Base-by-base conservation (phyloP, 2,329 filamentous ascomycete species). In the Elsinoe batatas region DNA sequence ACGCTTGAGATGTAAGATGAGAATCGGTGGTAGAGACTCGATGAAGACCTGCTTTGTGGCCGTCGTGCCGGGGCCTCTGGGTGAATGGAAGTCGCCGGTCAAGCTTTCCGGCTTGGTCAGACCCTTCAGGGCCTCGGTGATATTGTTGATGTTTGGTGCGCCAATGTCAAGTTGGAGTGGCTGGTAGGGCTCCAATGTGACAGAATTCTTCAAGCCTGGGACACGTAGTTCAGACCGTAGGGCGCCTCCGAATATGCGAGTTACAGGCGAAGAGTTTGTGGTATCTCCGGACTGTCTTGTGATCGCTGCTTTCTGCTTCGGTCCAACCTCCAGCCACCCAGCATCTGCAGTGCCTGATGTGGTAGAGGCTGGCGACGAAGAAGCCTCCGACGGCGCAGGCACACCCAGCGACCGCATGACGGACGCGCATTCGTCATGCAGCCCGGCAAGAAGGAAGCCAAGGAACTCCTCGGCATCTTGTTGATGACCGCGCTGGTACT, bases 381-480 rank as follows among this genome's bases (percentile, higher is more conserved):
- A 58, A 53, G 61, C 59, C 11, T 56, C 47, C 11, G 56, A 40
- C n/a, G 49, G 44, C n/a, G 47, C 40, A 73, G 74, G 26, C 3
- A 37, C 15, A 26, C 54, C 53, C 17, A 44, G 44, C 15, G 55
- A 58, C 60, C 81, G 80, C 74, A 94, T 87, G 46, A 91, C 84
- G 57, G 84, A 79, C 13, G 83, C 82, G 67, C 91, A 96, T 69
- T 98, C 93, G 61, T 97, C 91, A 64, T 96, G 91, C 33, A 98
- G 80, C 47, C 89, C 88, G 65, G 95, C 91, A 3, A 98, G 77
- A 33, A 98, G 76, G 68, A 97, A 95, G 0, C 91, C 91, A 20
- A 98, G 76, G 63, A 98, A 98, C 66, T 98, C 93, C 67, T 98
- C 90, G 1, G 93, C 93, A 72, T 98, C 93, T 75, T 98, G 91